Conservation (phyloP, 352 stramenopile species). For the Phytopythium montanum region DNA sequence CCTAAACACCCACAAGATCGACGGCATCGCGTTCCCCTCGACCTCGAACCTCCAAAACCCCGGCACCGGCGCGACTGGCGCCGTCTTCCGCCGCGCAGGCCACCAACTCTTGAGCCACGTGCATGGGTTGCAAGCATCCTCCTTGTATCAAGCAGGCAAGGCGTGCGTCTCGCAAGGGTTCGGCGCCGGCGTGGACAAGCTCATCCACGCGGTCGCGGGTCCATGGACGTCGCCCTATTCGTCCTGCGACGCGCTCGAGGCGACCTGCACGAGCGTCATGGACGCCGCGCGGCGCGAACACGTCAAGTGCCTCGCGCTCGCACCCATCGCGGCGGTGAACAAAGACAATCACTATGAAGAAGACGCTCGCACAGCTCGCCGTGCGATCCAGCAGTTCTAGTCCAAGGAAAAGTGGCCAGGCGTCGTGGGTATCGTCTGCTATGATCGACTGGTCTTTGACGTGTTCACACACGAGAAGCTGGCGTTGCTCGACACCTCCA, state of each 20-base stretch:
- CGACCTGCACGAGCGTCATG: constrained; percentile 33
- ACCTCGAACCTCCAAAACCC: constrained; percentile 35
- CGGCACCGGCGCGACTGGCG: constrained; percentile 33
- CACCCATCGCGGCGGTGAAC: constrained; percentile 67
- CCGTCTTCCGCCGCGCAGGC: constrained; percentile 44
- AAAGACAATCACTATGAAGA: constrained; percentile 26
- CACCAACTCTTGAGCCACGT: not conserved
- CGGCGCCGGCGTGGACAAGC: constrained; percentile 39
- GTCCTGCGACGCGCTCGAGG: constrained; percentile 19
- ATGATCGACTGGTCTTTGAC: constrained; percentile 25
- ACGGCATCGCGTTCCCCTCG: constrained; percentile 51
- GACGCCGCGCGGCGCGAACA: constrained; percentile 29
- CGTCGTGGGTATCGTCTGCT: constrained; percentile 34
- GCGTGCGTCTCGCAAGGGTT: constrained; percentile 42
- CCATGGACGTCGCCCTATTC: constrained; percentile 24
- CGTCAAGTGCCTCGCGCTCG: constrained; percentile 43
- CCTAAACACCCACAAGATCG: constrained; percentile 23
- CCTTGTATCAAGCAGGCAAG: constrained; percentile 26
- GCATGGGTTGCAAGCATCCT: no score
- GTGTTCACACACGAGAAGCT: constrained; percentile 20
- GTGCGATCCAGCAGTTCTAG: constrained; percentile 46
- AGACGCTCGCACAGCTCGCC: constrained; percentile 24
- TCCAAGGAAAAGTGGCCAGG: constrained; percentile 26
- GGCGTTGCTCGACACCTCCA: no score
- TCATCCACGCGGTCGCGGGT: constrained; percentile 57